phyloP scores from a whole-genome alignment of 1,284 basidiomycete genomes.

The Austroboletus novae-zelandiae region DNA sequence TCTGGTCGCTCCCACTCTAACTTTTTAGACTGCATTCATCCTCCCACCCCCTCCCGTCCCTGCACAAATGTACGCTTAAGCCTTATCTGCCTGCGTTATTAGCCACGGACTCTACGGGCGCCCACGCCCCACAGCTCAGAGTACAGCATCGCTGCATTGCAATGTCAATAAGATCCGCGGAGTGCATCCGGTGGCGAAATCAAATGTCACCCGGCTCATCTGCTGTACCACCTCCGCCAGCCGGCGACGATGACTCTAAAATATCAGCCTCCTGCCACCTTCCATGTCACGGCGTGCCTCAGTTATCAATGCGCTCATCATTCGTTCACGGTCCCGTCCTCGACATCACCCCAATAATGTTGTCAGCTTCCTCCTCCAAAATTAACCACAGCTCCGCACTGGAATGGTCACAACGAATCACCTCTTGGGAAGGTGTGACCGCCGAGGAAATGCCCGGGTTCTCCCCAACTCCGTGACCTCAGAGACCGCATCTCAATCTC shows the following conservation, averaged over 20 bases:
- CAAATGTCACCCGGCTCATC: conserved; percentile 9
- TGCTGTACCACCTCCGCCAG: conserved; percentile 14
- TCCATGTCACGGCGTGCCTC: conserved; percentile 20
- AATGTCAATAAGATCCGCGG: conserved; percentile 22
- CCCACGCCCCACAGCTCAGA: conserved; percentile 7
- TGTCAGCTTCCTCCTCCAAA: background rate
- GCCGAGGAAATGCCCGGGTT: conserved; percentile 16
- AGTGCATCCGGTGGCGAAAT: conserved; percentile 5
- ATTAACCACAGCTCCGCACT: conserved; percentile 1
- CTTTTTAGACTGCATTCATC: background rate
- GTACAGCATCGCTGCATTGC: conserved; percentile 12
- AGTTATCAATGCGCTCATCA: conserved; percentile 1
- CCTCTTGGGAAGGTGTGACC: conserved; percentile 17
- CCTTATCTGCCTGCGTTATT: conserved; percentile 12
- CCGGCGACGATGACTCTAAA: conserved; percentile 1
- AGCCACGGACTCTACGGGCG: conserved; percentile 11
- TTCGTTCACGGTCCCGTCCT: conserved; percentile 6
- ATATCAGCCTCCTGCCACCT: conserved; percentile 3
- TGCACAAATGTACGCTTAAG: background rate
- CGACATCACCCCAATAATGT: conserved; percentile 13
- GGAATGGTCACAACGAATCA: conserved; percentile 2
- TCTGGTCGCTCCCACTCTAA: background rate
- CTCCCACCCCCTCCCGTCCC: conserved; percentile 6
- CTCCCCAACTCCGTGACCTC: conserved; percentile 8
- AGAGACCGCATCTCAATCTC: conserved; percentile 13